Conservation (phyloP, 148 eudicot species). For the Vaccinium macrocarpon region DNA sequence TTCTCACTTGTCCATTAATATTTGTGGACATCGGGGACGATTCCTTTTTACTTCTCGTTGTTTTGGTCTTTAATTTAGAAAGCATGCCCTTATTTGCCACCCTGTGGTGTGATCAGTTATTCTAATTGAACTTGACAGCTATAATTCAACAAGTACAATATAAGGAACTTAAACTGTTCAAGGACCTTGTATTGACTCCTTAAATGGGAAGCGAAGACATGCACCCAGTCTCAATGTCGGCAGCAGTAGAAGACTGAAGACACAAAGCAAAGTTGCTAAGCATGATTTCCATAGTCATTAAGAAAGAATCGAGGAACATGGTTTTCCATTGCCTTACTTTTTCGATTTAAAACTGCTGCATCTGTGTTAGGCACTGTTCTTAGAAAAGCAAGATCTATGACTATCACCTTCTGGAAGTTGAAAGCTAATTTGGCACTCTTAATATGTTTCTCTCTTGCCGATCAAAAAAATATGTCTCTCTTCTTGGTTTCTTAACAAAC, state of each 20-base stretch:
- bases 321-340: background rate
- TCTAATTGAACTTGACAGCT: background rate
- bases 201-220: background rate
- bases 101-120: background rate
- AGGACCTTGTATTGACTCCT: background rate
- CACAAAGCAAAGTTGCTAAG: background rate
- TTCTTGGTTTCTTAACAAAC: background rate
- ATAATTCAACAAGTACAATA: background rate
- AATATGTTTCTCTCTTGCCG: background rate
- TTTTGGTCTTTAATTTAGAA: background rate
- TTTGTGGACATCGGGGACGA: background rate
- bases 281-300: background rate
- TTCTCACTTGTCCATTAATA: background rate
- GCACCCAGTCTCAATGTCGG: background rate
- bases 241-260: background rate
- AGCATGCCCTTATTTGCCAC: background rate
- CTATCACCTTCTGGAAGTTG: background rate
- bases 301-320: background rate
- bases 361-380: background rate
- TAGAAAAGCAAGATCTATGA: background rate
- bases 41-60: background rate
- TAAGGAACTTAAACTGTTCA: background rate
- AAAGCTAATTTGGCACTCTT: background rate
- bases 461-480: background rate
- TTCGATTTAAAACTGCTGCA: background rate